A percentile compares a stretch with the other conserved stretches of the same genome.
Conservation (phyloP, 2,329 filamentous ascomycete genomes). For the Ilyonectria destructans region DNA sequence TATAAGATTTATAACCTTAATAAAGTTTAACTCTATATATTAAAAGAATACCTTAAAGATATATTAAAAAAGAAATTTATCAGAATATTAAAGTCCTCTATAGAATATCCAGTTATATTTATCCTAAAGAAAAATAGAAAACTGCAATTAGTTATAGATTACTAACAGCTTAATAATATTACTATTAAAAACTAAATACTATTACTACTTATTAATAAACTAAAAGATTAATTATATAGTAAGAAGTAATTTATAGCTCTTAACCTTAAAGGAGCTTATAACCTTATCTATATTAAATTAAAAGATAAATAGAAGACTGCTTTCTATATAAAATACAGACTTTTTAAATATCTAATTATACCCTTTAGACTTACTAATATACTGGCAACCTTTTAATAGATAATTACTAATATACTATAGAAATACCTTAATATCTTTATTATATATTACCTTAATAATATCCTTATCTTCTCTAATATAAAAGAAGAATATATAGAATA, state of each 20-base stretch:
- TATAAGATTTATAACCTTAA: slow-evolving; percentile 29
- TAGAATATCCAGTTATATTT: neutral
- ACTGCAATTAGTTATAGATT: slow-evolving; percentile 34
- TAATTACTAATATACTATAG: too few relatives aligned
- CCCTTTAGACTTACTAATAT: too few relatives aligned
- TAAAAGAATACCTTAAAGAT: slow-evolving; percentile 16
- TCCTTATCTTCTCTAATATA: too few relatives aligned
- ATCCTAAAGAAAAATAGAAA: slow-evolving; percentile 36
- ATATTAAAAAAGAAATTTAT: slow-evolving; percentile 32
- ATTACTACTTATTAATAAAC: slow-evolving; percentile 45
- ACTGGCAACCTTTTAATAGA: too few relatives aligned
- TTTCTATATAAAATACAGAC: slow-evolving; percentile 52
- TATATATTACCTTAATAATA: too few relatives aligned
- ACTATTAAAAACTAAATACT: slow-evolving; percentile 45
- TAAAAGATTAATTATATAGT: slow-evolving; percentile 37
- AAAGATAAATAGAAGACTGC: slow-evolving; percentile 54
- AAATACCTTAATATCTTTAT: too few relatives aligned
- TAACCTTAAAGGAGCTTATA: too few relatives aligned
- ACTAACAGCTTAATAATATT: slow-evolving; percentile 43
- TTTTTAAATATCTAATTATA: neutral
- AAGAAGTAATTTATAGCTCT: neutral
- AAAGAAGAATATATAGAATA: too few relatives aligned
- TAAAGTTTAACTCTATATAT: slow-evolving; percentile 18
- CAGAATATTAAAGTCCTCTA: neutral
- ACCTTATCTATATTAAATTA: slow-evolving; percentile 49